Base-by-base conservation (phyloP, 345 rosid genomes). In the Aurinia saxatilis region DNA sequence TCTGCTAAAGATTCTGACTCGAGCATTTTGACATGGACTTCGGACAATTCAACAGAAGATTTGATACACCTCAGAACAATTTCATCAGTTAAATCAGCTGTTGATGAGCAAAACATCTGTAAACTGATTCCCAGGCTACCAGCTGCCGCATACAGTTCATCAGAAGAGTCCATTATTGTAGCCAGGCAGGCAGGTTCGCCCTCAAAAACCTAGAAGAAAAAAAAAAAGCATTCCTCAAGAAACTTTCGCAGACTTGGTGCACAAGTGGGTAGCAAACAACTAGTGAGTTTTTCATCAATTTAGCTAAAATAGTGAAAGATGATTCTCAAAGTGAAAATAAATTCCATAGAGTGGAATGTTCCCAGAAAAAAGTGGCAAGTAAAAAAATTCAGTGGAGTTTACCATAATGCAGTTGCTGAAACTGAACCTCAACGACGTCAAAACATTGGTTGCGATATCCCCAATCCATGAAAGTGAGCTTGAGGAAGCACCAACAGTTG, bases 1-100 rank as follows among this genome's bases (percentile, higher is more conserved):
- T 93, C 99, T 50, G 81, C 99, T 38, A 85, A 81, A 54, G 88
- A 82, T 78, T 93, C 95, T 71, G 96, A 82, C 75, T 93, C 97
- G 0, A 83, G 78, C 88, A 93, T 82, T 72, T 75, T 80, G 41
- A 80, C 81, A 66, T 70, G 83, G 50, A 67, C 77, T 56, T 60
- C 74, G 35, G 71, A 72, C 36, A 62, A 52, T 73, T 72, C 78
- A 48, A 73, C 65, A 59, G 81, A 78, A 77, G 72, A 61, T 41
- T 46, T 73, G 65, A 90, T 86, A 75, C 84, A 81, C 71, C 73
- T 80, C 59, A 83, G 37, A 70, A 93, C 79, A 37, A 87, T 86
- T 59, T 86, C 95, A 76, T 85, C 87, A 11, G 89, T 90, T 65
- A 80, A 66, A 30, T 82, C 83, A 18, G 87, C 75, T 74, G 95